These are phyloP conservation scores for Sechiopsis laciniata DNA, from an alignment of 306 rosid species.

Conservation along the genomic window DNA sequence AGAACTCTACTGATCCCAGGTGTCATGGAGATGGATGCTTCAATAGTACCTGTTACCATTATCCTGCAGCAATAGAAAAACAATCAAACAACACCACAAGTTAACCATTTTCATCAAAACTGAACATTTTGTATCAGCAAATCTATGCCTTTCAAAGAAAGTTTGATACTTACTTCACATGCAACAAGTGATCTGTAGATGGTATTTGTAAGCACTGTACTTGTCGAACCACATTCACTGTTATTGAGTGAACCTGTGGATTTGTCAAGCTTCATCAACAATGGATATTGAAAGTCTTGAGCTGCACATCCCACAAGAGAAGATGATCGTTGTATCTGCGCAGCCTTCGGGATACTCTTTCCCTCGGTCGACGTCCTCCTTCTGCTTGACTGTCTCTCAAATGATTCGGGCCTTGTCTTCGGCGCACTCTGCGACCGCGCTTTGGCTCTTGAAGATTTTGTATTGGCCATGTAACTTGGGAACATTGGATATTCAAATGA, in stretches of 20 bases:
- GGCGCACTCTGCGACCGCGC: slow-evolving; percentile 87
- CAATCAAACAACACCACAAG: background rate
- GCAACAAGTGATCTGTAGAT: slow-evolving; percentile 59
- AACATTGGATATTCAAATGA: slow-evolving; percentile 62
- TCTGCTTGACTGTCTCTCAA: slow-evolving; percentile 66
- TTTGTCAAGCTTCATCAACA: slow-evolving; percentile 69
- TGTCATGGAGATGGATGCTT: slow-evolving; percentile 21
- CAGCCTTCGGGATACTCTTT: slow-evolving; percentile 64
- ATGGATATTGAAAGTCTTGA: slow-evolving; percentile 63
- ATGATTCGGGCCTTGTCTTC: slow-evolving; percentile 57
- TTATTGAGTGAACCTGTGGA: slow-evolving; percentile 36
- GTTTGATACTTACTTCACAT: slow-evolving; percentile 51
- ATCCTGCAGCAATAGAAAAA: slow-evolving; percentile 39
- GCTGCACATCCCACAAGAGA: slow-evolving; percentile 69
- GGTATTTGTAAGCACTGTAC: slow-evolving; percentile 66
- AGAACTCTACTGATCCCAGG: background rate
- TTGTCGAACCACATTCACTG: slow-evolving; percentile 84
- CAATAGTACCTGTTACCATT: slow-evolving; percentile 44
- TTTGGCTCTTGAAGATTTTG: slow-evolving; percentile 81
- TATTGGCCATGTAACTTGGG: slow-evolving; percentile 94
- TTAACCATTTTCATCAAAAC: background rate
- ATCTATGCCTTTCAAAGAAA: background rate
- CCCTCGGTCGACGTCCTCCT: slow-evolving; percentile 63
- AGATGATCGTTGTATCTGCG: slow-evolving; percentile 82
- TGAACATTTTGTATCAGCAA: background rate